Conservation (phyloP, 331 rosid genomes). For the Malus hybrid region DNA sequence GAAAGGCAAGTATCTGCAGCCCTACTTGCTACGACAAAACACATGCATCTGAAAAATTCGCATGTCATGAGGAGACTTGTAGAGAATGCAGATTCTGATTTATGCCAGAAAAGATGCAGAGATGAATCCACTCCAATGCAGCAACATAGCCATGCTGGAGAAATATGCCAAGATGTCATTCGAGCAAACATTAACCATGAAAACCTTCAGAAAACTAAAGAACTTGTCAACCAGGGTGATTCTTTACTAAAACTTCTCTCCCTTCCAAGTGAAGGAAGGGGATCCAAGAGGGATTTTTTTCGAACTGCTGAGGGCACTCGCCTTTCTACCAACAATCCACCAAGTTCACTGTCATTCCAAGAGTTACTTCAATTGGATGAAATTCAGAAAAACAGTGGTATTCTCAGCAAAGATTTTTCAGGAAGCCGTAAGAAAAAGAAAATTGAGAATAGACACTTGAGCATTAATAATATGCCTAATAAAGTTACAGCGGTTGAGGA, state of each 20-base stretch:
- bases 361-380: slow-evolving; percentile 29
- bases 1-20: slow-evolving; percentile 25
- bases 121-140: slow-evolving; percentile 23
- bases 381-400: slow-evolving; percentile 20
- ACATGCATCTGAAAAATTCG: slow-evolving; percentile 19
- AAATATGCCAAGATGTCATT: slow-evolving; percentile 10
- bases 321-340: slow-evolving; percentile 20
- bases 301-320: slow-evolving; percentile 19
- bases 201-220: slow-evolving; percentile 23
- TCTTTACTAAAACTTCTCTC: slow-evolving; percentile 23
- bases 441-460: slow-evolving; percentile 28
- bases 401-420: slow-evolving; percentile 15
- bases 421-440: slow-evolving; percentile 40
- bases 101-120: slow-evolving; percentile 20
- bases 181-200: slow-evolving; percentile 27
- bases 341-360: slow-evolving; percentile 29
- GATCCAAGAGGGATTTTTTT: slow-evolving; percentile 40
- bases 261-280: slow-evolving; percentile 30
- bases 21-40: slow-evolving; percentile 21
- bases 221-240: slow-evolving; percentile 14
- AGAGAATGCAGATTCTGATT: slow-evolving; percentile 26
- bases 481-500: slow-evolving; percentile 15
- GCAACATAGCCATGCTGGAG: slow-evolving; percentile 24
- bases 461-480: slow-evolving; percentile 22
- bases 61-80: slow-evolving; percentile 13